These are phyloP conservation scores for Pueraria montana DNA, from an alignment of 306 rosid species.

Conservation along the genomic window DNA sequence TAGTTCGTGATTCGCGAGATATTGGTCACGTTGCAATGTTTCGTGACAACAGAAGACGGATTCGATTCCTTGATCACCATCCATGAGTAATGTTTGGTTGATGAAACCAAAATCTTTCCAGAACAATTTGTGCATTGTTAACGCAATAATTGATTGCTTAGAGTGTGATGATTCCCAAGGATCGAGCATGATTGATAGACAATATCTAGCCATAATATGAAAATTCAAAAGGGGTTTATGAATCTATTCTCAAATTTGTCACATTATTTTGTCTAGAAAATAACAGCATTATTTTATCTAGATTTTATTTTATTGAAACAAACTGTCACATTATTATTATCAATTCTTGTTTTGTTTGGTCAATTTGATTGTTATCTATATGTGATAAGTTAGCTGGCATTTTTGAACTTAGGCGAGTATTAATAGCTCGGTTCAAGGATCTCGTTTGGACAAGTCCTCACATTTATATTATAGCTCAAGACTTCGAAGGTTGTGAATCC, in stretches of 20 bases:
- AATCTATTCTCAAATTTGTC: conserved; percentile 1
- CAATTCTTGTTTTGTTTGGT: no score
- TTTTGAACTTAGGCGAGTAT: no score
- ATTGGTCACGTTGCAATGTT: conserved; percentile 29
- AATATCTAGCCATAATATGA: conserved; percentile 9
- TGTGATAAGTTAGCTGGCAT: no score
- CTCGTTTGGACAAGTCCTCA: no score
- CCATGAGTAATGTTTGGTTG: background rate
- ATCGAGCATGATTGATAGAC: conserved; percentile 19
- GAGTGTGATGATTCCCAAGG: background rate
- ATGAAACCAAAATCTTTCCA: conserved; percentile 23
- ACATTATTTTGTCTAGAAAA: background rate
- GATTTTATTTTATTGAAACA: background rate
- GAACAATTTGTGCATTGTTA: background rate
- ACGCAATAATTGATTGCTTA: conserved; percentile 7
- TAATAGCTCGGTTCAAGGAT: no score
- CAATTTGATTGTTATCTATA: no score
- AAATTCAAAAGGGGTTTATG: background rate
- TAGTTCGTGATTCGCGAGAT: conserved; percentile 19
- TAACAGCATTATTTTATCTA: no score
- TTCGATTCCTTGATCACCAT: conserved; percentile 22
- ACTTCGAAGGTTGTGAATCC: no score
- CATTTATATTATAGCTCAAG: no score
- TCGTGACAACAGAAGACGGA: background rate
- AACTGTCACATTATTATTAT: background rate